Evolutionary conservation across 78 protist species (phyloP).

Genomic region (Isochrysis galbana): DNA sequence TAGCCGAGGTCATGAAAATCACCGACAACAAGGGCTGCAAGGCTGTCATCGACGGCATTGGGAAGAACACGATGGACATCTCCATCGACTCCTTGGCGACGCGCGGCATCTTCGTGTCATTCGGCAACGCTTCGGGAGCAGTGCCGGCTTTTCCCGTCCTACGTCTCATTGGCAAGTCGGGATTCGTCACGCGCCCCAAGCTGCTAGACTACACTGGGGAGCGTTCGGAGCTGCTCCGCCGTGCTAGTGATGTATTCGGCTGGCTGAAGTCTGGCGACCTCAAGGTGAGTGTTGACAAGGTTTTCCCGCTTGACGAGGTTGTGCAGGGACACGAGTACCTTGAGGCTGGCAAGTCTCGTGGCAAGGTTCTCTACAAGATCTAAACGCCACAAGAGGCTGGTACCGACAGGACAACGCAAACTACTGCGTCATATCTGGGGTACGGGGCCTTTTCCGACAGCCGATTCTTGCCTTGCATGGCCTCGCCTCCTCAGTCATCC

Average conservation of each 20-base stretch:
- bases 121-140: constrained; percentile 51
- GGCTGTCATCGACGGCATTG: constrained; percentile 47
- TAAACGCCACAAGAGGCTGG: too few species aligned
- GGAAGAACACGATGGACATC: not conserved
- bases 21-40: constrained; percentile 25
- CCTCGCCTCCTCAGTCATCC: too few species aligned
- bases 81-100: constrained; percentile 19
- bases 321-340: constrained; percentile 34
- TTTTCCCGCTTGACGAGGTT: constrained; percentile 16
- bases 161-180: constrained; percentile 3
- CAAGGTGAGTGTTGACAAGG: constrained; percentile 26
- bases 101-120: constrained; percentile 51
- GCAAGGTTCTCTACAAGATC: constrained; percentile 43
- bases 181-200: constrained; percentile 42
- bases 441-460: too few species aligned
- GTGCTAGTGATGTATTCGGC: not conserved
- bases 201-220: constrained; percentile 34
- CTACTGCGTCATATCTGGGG: too few species aligned
- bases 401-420: too few species aligned
- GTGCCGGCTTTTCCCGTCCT: constrained; percentile 35
- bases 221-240: not conserved
- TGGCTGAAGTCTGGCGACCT: constrained; percentile 32
- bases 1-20: constrained; percentile 15
- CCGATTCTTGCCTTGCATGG: too few species aligned
- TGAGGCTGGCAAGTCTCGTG: constrained; percentile 30